A percentile compares a stretch with the other conserved stretches of the same genome.
These are phyloP conservation scores for Neofusicoccum umdonicola DNA, from an alignment of 2,329 filamentous ascomycete species.

Conservation along the genomic window DNA sequence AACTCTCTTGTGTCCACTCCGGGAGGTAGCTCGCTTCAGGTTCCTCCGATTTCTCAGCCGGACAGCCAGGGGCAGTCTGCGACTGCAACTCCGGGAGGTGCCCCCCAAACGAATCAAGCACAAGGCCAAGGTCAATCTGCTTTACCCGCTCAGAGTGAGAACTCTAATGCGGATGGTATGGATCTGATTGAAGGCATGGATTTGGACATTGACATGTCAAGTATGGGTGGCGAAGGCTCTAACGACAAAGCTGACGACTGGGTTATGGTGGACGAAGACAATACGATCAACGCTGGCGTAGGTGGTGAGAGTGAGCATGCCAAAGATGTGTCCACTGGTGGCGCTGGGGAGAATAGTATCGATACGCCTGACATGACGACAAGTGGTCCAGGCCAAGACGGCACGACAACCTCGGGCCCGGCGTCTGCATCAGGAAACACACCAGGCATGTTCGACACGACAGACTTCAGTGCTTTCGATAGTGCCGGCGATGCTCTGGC, in stretches of 20 bases:
- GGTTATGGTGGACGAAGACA: slow-evolving; percentile 30
- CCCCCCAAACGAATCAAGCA: neutral
- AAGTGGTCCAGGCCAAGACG: neutral
- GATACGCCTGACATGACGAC: neutral
- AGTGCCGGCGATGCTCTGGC: slow-evolving; percentile 40
- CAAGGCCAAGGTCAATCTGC: neutral
- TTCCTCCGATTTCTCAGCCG: slow-evolving; percentile 53
- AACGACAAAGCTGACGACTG: slow-evolving; percentile 31
- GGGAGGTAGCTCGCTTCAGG: slow-evolving; percentile 55
- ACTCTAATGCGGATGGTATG: slow-evolving; percentile 30
- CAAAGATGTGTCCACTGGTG: slow-evolving; percentile 22
- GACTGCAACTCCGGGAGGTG: slow-evolving; percentile 46
- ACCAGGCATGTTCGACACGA: slow-evolving; percentile 37
- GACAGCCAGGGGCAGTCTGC: slow-evolving; percentile 46
- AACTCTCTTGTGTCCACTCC: slow-evolving; percentile 62
- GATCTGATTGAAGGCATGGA: slow-evolving; percentile 27
- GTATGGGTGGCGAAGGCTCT: slow-evolving; percentile 43
- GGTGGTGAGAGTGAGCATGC: slow-evolving; percentile 21
- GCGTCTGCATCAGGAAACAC: slow-evolving; percentile 27
- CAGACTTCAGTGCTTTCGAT: slow-evolving; percentile 38
- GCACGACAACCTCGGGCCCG: slow-evolving; percentile 2
- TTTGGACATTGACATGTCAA: slow-evolving; percentile 57
- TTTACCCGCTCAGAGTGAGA: slow-evolving; percentile 25
- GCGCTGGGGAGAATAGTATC: slow-evolving; percentile 6
- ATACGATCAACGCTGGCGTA: neutral